Percentiles rank a stretch among this genome's conserved stretches.
These are phyloP conservation scores for Micractinium conductrix DNA, from an alignment of 139 green algal genomes.

Conservation along the genomic window DNA sequence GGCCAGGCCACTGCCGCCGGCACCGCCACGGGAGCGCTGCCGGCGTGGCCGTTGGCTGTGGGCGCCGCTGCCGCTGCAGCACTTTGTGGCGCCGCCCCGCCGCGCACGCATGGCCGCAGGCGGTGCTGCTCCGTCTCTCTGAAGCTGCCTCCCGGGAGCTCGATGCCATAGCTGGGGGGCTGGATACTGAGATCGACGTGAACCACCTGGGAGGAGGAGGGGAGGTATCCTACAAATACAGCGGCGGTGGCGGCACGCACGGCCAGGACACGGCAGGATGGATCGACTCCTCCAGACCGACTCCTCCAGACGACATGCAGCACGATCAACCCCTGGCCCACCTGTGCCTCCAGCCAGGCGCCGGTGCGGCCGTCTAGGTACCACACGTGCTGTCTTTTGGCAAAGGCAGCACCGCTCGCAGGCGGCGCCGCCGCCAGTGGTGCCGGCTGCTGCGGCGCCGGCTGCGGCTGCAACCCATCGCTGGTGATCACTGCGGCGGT, in stretches of 20 bases:
- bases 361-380: constrained; percentile 9
- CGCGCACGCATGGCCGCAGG: not conserved
- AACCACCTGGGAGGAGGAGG: not conserved
- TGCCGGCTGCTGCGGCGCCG: not conserved
- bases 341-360: not conserved
- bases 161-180: not conserved
- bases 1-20: not conserved
- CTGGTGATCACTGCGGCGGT: no score
- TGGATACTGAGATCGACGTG: not conserved
- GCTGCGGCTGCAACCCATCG: not conserved
- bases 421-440: not conserved
- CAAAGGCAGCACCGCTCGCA: not conserved
- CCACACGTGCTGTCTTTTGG: not conserved
- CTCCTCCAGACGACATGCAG: no score
- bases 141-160: not conserved
- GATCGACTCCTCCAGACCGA: not conserved
- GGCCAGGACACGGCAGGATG: not conserved
- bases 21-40: not conserved
- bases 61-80: not conserved
- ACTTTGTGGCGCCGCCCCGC: not conserved
- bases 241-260: not conserved
- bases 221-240: no score
- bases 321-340: not conserved
- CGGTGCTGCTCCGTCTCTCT: not conserved
- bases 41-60: not conserved